phyloP scores from a whole-genome alignment of 225 moss, liverwort and hornwort genomes.

The Lunularia cruciata region DNA sequence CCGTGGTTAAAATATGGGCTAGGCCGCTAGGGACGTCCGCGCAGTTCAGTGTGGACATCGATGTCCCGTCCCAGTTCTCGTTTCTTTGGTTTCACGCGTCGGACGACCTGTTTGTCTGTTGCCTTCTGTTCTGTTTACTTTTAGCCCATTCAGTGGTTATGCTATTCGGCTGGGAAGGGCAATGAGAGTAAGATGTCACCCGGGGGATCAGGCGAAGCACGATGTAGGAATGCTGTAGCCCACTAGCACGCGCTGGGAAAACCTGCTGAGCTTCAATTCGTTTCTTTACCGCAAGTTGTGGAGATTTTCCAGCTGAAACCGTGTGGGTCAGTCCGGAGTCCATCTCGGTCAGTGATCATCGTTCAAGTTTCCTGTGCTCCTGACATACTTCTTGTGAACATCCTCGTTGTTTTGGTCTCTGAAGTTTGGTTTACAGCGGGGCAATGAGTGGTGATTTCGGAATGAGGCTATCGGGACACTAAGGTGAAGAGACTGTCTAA shows the following conservation, averaged over 20 bases:
- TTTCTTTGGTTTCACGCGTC: too few relatives aligned
- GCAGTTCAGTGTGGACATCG: too few relatives aligned
- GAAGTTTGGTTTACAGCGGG: neutral
- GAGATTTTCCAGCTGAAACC: neutral
- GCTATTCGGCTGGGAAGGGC: neutral
- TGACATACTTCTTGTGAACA: too few relatives aligned
- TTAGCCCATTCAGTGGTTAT: neutral
- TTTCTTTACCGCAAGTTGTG: neutral
- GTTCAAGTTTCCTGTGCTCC: too few relatives aligned
- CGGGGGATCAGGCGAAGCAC: neutral
- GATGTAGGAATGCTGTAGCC: neutral
- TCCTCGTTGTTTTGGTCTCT: neutral
- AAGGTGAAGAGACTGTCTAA: too few relatives aligned
- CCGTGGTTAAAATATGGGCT: too few relatives aligned
- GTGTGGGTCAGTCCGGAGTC: conserved; percentile 7
- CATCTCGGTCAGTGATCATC: neutral
- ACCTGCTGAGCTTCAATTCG: neutral
- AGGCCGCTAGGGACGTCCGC: too few relatives aligned
- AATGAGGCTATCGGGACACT: too few relatives aligned
- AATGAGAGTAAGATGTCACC: neutral
- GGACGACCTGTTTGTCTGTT: too few relatives aligned
- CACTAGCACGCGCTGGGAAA: neutral
- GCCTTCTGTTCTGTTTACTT: too few relatives aligned
- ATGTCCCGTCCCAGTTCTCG: too few relatives aligned
- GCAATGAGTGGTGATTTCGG: conserved; percentile 22